Conservation (phyloP, 2,329 filamentous ascomycete species). For the Grosmannia clavigera region DNA sequence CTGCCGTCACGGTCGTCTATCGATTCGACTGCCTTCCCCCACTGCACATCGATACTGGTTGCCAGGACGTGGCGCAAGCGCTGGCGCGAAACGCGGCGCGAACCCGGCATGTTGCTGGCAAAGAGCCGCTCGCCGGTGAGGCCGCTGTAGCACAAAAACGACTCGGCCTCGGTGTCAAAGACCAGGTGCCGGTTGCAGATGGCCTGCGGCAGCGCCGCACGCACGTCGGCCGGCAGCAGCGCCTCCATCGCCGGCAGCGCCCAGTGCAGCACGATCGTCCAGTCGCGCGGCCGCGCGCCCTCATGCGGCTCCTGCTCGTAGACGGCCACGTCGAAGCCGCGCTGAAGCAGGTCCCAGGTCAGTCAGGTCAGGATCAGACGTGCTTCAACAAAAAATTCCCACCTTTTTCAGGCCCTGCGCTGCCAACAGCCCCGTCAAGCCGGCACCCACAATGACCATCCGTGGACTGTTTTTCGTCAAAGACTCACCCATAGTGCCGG, state of each 20-base stretch:
- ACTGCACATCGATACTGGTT: slow-evolving; percentile 20
- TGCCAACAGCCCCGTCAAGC: slow-evolving; percentile 24
- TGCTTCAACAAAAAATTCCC: not conserved
- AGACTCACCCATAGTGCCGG: too few species aligned
- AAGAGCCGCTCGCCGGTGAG: slow-evolving; percentile 24
- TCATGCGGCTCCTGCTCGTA: slow-evolving; percentile 20
- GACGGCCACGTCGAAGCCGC: slow-evolving; percentile 20
- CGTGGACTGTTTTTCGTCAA: not conserved
- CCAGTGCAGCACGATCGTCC: slow-evolving; percentile 29
- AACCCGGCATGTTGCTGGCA: slow-evolving; percentile 19
- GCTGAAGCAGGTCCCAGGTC: not conserved
- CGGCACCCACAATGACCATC: slow-evolving; percentile 24
- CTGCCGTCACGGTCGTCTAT: not conserved
- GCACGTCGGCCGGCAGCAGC: slow-evolving; percentile 21
- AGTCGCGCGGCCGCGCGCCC: slow-evolving; percentile 21
- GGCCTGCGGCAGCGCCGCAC: slow-evolving; percentile 17
- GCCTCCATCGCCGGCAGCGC: slow-evolving; percentile 22
- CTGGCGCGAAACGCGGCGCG: slow-evolving; percentile 22
- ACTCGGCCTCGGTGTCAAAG: slow-evolving; percentile 19
- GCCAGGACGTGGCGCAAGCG: slow-evolving; percentile 21
- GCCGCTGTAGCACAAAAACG: slow-evolving; percentile 21
- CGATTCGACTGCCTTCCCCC: slow-evolving; percentile 15
- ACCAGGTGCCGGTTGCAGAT: slow-evolving; percentile 23
- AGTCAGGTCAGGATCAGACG: slow-evolving; percentile 9
- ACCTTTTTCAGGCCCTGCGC: slow-evolving; percentile 24